These are phyloP conservation scores for Chlorociboria aeruginascens DNA, from an alignment of 495 filamentous ascomycete species.

Conservation along the genomic window DNA sequence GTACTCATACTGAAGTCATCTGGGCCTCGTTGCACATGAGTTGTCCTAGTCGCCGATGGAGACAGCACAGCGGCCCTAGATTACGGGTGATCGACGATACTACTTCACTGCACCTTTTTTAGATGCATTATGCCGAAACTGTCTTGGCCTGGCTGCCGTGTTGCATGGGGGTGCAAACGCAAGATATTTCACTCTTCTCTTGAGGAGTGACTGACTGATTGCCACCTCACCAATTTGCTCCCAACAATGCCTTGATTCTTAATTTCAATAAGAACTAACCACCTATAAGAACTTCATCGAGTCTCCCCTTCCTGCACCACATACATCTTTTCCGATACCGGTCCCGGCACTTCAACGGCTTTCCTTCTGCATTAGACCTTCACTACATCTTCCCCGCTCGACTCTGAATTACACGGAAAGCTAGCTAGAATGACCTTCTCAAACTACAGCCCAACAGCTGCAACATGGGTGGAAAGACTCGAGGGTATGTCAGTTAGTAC, in stretches of 20 bases:
- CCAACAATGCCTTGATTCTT: neutral
- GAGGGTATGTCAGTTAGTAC: slow-evolving; percentile 27
- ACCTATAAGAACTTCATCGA: slow-evolving; percentile 19
- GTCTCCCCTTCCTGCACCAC: slow-evolving; percentile 16
- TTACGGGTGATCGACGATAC: slow-evolving; percentile 20
- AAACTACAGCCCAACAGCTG: slow-evolving; percentile 8
- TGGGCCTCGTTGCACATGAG: slow-evolving; percentile 13
- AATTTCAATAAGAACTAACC: neutral
- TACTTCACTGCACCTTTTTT: slow-evolving; percentile 17
- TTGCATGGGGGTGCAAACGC: slow-evolving; percentile 19
- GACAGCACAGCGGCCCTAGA: slow-evolving; percentile 16
- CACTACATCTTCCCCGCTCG: slow-evolving; percentile 1
- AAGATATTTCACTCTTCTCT: slow-evolving; percentile 11
- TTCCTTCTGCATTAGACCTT: slow-evolving; percentile 9
- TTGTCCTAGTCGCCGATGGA: slow-evolving; percentile 17
- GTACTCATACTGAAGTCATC: slow-evolving; percentile 6
- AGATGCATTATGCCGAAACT: slow-evolving; percentile 22
- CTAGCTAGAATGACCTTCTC: slow-evolving; percentile 14
- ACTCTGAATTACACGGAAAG: neutral
- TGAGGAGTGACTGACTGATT: slow-evolving; percentile 6
- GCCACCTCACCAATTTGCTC: slow-evolving; percentile 15
- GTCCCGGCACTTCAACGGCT: slow-evolving; percentile 9
- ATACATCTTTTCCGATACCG: slow-evolving; percentile 19
- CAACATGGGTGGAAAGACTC: slow-evolving; percentile 40
- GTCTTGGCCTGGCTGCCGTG: slow-evolving; percentile 17